Evolutionary conservation across 1,139 yeast species (phyloP), one percentile per base, ranked within the genome.

Genomic region (Nakaseomyces kungkrabaensis): DNA sequence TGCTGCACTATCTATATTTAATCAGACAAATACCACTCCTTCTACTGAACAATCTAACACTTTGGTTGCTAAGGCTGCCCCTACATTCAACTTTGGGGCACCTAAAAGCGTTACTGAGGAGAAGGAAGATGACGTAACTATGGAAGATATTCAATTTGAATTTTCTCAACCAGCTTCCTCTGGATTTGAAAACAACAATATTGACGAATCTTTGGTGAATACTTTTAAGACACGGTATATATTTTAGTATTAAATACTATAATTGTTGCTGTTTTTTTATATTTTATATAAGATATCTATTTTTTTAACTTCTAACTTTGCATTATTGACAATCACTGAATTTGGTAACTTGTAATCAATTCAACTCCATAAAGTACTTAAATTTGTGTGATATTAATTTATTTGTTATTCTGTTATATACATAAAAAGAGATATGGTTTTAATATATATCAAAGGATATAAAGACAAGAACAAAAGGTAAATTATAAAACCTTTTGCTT

Each of bases 401-500:
- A 17, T 17, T 17, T 9, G 9, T 29, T 29, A 7, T 9, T 29
- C 31, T 29, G 31, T 9, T 29, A 29, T 29, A 29, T 29, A 29
- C 31, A 29, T 29, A 29, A 17, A 17, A 17, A 17, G 22, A 17
- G 3, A 17, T 2, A 17, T 17, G 22, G 3, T 17, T 17, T 17
- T 17, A 17, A 17, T 17, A 17, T 17, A 17, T 17, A 17, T 17
- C 22, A 17, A 17, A 17, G 22, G 36, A n/a, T 33, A n/a, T 8
- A 5, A 33, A 5, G 10, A 33, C 13, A n/a, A n/a, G 36, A 33
- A 10, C 10, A n/a, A 33, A 33, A 10, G 36, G 4, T 8, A 25
- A 17, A 38, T 62, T 70, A 80, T 49, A 80, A 79, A 37, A 80
- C 74, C 63, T 81, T 81, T 62, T 79, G 83, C 66, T 82, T 82